These are phyloP conservation scores for Dothideomycetes sp. DNA, from an alignment of 2,329 filamentous ascomycete genomes.

Conservation along the genomic window DNA sequence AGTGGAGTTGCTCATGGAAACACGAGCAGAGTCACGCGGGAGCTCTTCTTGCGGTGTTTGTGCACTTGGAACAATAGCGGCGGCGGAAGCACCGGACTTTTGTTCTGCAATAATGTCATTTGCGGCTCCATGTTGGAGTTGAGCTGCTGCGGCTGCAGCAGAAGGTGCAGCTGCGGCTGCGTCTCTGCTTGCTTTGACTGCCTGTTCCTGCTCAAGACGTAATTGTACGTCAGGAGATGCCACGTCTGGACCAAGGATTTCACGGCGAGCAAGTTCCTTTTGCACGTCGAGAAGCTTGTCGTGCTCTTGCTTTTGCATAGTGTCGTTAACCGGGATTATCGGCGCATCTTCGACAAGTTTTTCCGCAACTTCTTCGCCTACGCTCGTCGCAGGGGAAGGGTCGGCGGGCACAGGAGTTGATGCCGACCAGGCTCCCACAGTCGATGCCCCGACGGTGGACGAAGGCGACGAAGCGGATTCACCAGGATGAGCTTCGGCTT, in stretches of 20 bases:
- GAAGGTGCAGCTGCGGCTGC: not conserved
- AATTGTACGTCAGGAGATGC: slow-evolving; percentile 49
- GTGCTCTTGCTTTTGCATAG: slow-evolving; percentile 42
- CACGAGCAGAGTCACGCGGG: too few relatives aligned
- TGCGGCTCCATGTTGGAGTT: not conserved
- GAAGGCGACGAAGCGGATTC: slow-evolving; percentile 36
- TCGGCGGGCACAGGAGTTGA: slow-evolving; percentile 60
- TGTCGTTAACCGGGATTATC: slow-evolving; percentile 22
- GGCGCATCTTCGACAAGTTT: too few relatives aligned
- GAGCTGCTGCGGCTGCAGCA: not conserved
- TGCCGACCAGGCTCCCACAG: slow-evolving; percentile 56
- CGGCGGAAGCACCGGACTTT: not conserved
- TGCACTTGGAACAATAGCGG: not conserved
- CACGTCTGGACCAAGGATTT: slow-evolving; percentile 31
- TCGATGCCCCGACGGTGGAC: slow-evolving; percentile 62
- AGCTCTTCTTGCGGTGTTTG: too few relatives aligned
- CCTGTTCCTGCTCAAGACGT: slow-evolving; percentile 19
- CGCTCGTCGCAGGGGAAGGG: slow-evolving; percentile 62
- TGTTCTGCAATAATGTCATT: too few relatives aligned
- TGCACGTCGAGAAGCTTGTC: slow-evolving; percentile 40
- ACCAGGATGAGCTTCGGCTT: not conserved
- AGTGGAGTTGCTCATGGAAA: not conserved
- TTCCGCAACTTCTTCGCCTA: slow-evolving; percentile 46
- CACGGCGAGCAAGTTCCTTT: slow-evolving; percentile 32
- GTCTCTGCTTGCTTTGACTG: slow-evolving; percentile 8